Conservation (phyloP, 768 basidiomycete genomes). For the Baorangia bicolor region DNA sequence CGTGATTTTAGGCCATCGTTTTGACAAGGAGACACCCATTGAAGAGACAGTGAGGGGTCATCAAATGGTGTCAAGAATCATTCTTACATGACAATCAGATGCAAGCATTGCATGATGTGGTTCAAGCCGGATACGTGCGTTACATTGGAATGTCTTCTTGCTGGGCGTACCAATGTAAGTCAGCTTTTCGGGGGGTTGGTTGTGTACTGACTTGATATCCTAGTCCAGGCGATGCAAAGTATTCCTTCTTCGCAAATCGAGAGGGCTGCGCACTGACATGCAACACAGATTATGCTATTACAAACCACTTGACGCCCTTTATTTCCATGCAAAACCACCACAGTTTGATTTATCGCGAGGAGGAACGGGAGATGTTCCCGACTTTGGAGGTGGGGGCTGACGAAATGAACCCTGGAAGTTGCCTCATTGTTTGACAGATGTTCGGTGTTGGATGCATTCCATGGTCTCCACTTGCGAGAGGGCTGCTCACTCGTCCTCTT, state of each 20-base stretch:
- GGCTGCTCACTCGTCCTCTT: conserved; percentile 1
- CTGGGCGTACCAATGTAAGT: neutral
- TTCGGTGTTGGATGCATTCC: conserved; percentile 5
- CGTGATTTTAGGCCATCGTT: neutral
- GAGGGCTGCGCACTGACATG: neutral
- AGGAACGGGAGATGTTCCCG: conserved; percentile 1
- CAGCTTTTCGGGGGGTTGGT: neutral
- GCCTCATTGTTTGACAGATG: conserved; percentile 45
- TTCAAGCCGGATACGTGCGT: conserved; percentile 1
- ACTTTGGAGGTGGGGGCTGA: neutral
- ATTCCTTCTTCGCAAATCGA: neutral
- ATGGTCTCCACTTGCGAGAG: conserved; percentile 5
- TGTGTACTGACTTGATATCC: neutral
- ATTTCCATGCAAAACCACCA: neutral
- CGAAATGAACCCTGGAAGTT: conserved; percentile 35
- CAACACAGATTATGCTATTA: neutral
- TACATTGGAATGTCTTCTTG: conserved; percentile 3
- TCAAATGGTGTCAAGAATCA: neutral
- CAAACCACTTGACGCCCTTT: neutral
- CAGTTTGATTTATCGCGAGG: neutral
- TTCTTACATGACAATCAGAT: neutral
- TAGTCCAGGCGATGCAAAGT: conserved; percentile 4
- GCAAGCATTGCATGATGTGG: conserved; percentile 1
- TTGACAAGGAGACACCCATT: neutral
- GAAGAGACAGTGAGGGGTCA: neutral